Base-by-base conservation (phyloP, 73 alveolate species). In the Blepharisma stoltei region DNA sequence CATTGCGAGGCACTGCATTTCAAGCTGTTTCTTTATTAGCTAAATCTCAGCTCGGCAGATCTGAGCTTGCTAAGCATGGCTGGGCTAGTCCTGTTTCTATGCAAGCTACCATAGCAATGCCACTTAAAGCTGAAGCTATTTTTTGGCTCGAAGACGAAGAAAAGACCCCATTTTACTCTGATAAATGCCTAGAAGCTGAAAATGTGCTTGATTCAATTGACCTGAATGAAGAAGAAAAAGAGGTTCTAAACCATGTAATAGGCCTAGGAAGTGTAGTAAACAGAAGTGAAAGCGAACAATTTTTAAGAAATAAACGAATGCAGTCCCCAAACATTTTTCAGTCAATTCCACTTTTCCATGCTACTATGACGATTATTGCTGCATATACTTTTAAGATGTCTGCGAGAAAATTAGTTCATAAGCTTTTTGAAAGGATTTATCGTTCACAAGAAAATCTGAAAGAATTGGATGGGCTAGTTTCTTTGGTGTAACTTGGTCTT, bases 141-240 rank as follows among this genome's bases (percentile, higher is more conserved):
- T 44, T 44, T 5, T 69, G 79, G 67, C 14, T 38, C 2, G 79
- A 46, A 69, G n/a, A 25, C 1, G 27, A 69, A 14, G 55, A 44
- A 69, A 44, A 60, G 5, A 25, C 23, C 23, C 23, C 23, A 8
- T 38, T 38, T 60, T 60, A 18, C 5, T 8, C n/a, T 14, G 48
- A 60, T 14, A 14, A 43, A 9, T 69, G 79, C 4, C 1, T 8
- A 4, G 60, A 69, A 69, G n/a, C 27, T 1, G 79, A 69, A n/a
- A 69, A 43, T 9, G 27, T 69, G 11, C n/a, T 44, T 38, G 65
- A 69, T 44, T 47, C 14, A 3, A 23, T 69, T 25, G n/a, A 38
- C 21, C 21, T 69, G 60, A 69, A 43, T 69, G 79, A 69, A 9
- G 75, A 37, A 69, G 79, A 69, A 69, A 69, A 69, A 38, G 79